Evolutionary conservation across 176 grass and related monocot genomes (phyloP).

Genomic region (Oryza brachyantha): DNA sequence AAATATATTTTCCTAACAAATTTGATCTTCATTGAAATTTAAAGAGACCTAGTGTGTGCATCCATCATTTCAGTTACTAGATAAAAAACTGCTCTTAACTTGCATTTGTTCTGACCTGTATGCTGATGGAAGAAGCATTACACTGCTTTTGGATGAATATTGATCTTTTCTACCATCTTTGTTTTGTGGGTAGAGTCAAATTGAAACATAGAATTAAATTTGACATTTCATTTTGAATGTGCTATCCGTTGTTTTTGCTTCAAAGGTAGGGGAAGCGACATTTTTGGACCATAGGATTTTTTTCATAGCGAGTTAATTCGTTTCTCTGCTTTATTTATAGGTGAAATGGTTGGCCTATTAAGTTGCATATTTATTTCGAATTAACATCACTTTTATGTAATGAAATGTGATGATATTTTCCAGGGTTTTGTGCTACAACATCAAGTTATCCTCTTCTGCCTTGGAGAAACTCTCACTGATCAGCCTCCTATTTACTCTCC

Average conservation of each 20-base stretch:
- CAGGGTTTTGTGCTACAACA: conserved; percentile 95
- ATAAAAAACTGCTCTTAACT: background rate
- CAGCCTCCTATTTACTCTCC: conserved; percentile 53
- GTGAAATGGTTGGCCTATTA: background rate
- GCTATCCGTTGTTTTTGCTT: background rate
- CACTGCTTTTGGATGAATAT: background rate
- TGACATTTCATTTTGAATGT: background rate
- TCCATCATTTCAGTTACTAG: background rate
- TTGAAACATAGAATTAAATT: background rate
- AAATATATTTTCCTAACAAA: background rate
- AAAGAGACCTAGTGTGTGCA: background rate
- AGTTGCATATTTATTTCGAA: background rate
- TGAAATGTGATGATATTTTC: conserved; percentile 39
- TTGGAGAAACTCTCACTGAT: conserved; percentile 73
- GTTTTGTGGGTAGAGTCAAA: background rate
- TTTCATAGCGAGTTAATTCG: background rate
- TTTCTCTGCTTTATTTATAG: conserved; percentile 7
- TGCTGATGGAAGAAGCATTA: background rate
- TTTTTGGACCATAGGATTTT: background rate
- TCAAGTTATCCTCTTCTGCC: conserved; percentile 86
- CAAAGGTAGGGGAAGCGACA: background rate
- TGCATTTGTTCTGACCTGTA: background rate
- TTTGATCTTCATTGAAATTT: background rate
- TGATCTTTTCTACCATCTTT: background rate
- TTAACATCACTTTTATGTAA: background rate